These are phyloP conservation scores for Trichoderma harzianum DNA, from an alignment of 2,329 filamentous ascomycete genomes.

Conservation along the genomic window DNA sequence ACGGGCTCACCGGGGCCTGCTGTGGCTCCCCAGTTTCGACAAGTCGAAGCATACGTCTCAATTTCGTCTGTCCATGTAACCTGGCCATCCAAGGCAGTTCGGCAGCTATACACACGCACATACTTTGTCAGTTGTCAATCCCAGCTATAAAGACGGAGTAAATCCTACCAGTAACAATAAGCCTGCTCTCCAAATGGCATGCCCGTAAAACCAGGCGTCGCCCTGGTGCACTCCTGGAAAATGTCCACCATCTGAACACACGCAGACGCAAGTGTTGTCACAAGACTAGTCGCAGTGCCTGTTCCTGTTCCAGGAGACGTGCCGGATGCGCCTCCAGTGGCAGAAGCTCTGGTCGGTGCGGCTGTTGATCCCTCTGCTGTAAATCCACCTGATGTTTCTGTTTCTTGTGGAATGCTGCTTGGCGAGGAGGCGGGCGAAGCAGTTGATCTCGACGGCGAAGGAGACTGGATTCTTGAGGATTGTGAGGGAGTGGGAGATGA, in stretches of 20 bases:
- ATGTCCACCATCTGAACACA: conserved; percentile 29
- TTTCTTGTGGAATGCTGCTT: not conserved
- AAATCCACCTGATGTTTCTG: not conserved
- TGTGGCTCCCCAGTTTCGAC: conserved; percentile 28
- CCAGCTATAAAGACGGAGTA: not conserved
- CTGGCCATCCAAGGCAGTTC: conserved; percentile 17
- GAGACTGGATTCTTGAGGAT: not conserved
- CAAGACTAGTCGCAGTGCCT: not conserved
- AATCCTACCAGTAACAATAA: conserved; percentile 33
- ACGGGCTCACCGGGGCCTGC: conserved; percentile 23
- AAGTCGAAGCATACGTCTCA: conserved; percentile 31
- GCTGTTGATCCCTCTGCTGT: not conserved
- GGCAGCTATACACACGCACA: conserved; percentile 26
- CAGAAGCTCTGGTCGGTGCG: not conserved
- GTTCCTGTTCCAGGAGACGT: not conserved
- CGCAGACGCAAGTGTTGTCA: conserved; percentile 22
- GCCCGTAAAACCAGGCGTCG: conserved; percentile 26
- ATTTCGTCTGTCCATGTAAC: conserved; percentile 31
- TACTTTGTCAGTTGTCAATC: conserved; percentile 18
- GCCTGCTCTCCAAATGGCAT: conserved; percentile 29
- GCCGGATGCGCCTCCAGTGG: not conserved
- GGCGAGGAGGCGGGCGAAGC: conserved; percentile 5
- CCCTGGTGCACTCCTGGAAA: conserved; percentile 27
- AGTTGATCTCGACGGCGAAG: not conserved
- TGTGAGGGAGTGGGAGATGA: not conserved